phyloP scores from a whole-genome alignment of 2,329 filamentous ascomycete genomes.

The Dryadomyces quercus-mongolicae region DNA sequence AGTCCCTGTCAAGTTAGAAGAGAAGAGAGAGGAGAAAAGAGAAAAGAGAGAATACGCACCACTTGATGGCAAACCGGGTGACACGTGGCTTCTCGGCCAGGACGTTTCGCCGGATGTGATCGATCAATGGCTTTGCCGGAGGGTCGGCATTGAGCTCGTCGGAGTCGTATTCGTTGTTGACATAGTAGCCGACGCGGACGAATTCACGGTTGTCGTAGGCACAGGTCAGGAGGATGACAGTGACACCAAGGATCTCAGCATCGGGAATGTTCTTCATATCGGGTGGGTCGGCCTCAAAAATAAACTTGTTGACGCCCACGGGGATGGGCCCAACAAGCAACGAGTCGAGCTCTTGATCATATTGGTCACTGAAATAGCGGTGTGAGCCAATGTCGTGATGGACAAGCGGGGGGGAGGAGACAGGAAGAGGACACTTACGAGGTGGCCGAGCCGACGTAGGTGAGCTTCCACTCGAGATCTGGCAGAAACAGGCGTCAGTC shows the following conservation, averaged over 20 bases:
- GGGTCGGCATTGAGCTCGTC: conserved; percentile 83
- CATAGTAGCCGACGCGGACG: conserved; percentile 96
- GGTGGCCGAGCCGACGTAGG: conserved; percentile 95
- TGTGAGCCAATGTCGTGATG: not conserved
- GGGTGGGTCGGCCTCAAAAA: conserved; percentile 91
- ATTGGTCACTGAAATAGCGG: conserved; percentile 57
- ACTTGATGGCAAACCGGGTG: conserved; percentile 96
- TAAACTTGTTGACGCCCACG: conserved; percentile 95
- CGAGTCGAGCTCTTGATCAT: conserved; percentile 96
- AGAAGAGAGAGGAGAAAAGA: not conserved
- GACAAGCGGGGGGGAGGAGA: not conserved
- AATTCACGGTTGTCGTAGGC: conserved; percentile 96
- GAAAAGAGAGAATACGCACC: conserved; percentile 43
- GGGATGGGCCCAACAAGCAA: conserved; percentile 96
- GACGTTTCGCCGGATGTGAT: conserved; percentile 84
- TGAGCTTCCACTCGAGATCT: conserved; percentile 99
- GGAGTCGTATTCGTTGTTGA: conserved; percentile 97
- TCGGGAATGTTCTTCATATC: conserved; percentile 84
- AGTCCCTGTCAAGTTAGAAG: conserved; percentile 56
- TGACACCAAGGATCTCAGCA: conserved; percentile 92
- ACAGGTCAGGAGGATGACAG: conserved; percentile 90
- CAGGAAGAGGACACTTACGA: conserved; percentile 50
- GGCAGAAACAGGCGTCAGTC: conserved; percentile 3
- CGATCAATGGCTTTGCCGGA: conserved; percentile 81
- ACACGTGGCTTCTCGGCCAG: conserved; percentile 95